These are phyloP conservation scores for Nicotiana otophora DNA, from an alignment of 257 asterid species.

Conservation along the genomic window DNA sequence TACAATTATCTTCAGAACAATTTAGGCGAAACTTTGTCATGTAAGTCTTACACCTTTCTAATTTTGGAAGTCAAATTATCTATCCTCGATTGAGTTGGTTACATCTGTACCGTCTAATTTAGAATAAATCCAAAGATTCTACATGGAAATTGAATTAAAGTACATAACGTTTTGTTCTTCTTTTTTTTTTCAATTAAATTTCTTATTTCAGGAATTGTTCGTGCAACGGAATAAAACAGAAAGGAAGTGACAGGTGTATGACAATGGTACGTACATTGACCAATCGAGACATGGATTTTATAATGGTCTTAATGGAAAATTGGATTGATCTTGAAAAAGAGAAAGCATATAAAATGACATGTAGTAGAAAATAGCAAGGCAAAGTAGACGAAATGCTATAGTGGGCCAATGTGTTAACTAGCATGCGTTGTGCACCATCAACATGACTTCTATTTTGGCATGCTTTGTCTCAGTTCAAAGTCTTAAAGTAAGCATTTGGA, in stretches of 20 bases:
- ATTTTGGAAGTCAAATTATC: background rate
- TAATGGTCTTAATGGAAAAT: background rate
- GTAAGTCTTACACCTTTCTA: background rate
- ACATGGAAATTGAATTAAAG: background rate
- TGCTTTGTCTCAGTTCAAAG: conserved; percentile 30
- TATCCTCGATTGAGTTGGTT: background rate
- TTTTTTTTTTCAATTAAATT: background rate
- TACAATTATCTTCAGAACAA: background rate
- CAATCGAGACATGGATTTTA: background rate
- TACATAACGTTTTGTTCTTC: background rate
- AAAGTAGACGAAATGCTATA: background rate
- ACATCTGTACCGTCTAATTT: background rate
- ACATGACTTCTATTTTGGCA: conserved; percentile 22
- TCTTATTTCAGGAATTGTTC: background rate
- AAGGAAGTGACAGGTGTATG: background rate
- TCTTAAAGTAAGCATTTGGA: background rate
- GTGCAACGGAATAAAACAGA: background rate
- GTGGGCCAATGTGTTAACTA: conserved; percentile 33
- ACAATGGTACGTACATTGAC: background rate
- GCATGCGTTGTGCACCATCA: conserved; percentile 35
- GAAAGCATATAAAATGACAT: background rate
- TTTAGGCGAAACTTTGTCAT: background rate
- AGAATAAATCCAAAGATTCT: background rate
- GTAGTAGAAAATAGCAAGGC: background rate
- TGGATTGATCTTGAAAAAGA: background rate